Percentiles rank a stretch among this genome's conserved stretches.
phyloP scores from a whole-genome alignment of 169 alveolate genomes.

The Toxoplasma gondii region DNA sequence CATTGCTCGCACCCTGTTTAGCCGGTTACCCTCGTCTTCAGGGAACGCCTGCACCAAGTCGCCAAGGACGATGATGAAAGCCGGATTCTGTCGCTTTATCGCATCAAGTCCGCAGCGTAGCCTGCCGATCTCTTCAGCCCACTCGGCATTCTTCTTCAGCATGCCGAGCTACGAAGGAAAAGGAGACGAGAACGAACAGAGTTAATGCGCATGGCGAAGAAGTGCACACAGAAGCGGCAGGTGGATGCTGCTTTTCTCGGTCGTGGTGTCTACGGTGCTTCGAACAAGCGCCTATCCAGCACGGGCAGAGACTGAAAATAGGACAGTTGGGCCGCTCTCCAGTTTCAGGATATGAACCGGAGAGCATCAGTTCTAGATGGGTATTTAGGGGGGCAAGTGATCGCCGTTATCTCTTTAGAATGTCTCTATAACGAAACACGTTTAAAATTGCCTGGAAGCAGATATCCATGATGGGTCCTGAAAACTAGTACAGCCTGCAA shows the following conservation, averaged over 20 bases:
- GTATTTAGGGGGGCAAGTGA: too few relatives aligned
- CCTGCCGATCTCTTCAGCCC: not conserved
- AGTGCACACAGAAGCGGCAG: not conserved
- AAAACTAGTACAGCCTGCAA: not conserved
- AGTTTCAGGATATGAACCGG: too few relatives aligned
- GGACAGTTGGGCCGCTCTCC: too few relatives aligned
- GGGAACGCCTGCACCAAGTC: not conserved
- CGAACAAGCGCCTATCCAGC: too few relatives aligned
- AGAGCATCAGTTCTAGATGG: too few relatives aligned
- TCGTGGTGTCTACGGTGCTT: too few relatives aligned
- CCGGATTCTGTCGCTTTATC: not conserved
- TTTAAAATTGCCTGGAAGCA: too few relatives aligned
- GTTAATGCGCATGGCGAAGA: not conserved
- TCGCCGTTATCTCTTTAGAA: too few relatives aligned
- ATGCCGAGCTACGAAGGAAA: not conserved
- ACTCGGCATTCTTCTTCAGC: not conserved
- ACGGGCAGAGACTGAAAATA: too few relatives aligned
- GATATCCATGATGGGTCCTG: too few relatives aligned
- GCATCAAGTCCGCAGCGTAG: not conserved
- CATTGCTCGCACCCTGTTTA: not conserved
- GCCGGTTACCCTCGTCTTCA: not conserved
- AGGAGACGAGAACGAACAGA: not conserved
- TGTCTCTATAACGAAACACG: too few relatives aligned
- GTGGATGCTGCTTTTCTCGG: too few relatives aligned
- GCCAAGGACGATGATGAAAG: slow-evolving; percentile 13